Conservation (phyloP, 192 early-diverging fungal species). For the Coemansia sp. region DNA sequence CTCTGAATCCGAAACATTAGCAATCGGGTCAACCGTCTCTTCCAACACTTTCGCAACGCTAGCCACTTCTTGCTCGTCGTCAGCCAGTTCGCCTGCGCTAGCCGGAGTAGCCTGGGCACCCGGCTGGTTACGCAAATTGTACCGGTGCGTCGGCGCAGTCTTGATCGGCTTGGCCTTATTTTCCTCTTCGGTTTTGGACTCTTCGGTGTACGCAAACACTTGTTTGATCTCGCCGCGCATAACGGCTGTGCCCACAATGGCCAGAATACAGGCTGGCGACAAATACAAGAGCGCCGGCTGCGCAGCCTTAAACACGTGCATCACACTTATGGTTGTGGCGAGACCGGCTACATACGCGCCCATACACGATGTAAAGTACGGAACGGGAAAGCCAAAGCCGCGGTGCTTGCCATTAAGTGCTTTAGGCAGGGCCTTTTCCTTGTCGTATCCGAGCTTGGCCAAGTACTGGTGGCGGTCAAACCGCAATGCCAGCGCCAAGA, state of each 20-base stretch:
- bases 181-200: constrained; percentile 23
- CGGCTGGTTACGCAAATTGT: constrained; percentile 36
- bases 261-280: constrained; percentile 93
- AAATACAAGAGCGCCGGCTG: constrained; percentile 97
- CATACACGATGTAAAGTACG: constrained; percentile 86
- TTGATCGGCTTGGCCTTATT: constrained; percentile 4
- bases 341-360: constrained; percentile 81
- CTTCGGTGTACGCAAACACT: constrained; percentile 68
- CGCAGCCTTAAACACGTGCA: constrained; percentile 94
- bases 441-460: constrained; percentile 55
- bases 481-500: constrained; percentile 84
- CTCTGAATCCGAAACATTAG: constrained; percentile 7
- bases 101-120: constrained; percentile 9
- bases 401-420: constrained; percentile 34
- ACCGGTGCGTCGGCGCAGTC: constrained; percentile 14
- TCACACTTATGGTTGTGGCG: constrained; percentile 84
- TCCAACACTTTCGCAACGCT: constrained; percentile 18
- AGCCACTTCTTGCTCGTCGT: constrained; percentile 46
- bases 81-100: constrained; percentile 43
- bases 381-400: constrained; percentile 67
- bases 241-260: constrained; percentile 65
- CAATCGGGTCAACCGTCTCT: constrained; percentile 20
- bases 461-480: constrained; percentile 84
- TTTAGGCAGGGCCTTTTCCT: constrained; percentile 50
- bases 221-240: constrained; percentile 68